A percentile compares a stretch with the other conserved stretches of the same genome.
phyloP scores from a whole-genome alignment of 768 basidiomycete species.

The Rubroboletus pulcherrimus region DNA sequence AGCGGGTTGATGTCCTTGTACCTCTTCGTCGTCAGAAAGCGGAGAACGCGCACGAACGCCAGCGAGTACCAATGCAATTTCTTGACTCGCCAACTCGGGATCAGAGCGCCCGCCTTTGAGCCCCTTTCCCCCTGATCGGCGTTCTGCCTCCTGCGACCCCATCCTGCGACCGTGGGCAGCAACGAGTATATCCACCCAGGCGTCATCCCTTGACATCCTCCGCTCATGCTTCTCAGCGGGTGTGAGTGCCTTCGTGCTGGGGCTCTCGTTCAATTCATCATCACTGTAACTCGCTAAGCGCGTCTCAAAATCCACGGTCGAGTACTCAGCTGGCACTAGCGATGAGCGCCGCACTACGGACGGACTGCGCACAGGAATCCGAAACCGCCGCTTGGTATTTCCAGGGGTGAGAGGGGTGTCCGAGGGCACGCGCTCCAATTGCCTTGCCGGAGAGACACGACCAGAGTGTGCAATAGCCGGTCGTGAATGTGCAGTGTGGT shows the following conservation, averaged over 20 bases:
- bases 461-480: slow-evolving; percentile 23
- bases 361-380: slow-evolving; percentile 57
- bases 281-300: slow-evolving; percentile 63
- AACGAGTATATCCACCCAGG: slow-evolving; percentile 87
- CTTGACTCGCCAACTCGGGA: slow-evolving; percentile 69
- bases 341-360: slow-evolving; percentile 45
- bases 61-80: slow-evolving; percentile 70
- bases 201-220: slow-evolving; percentile 57
- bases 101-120: slow-evolving; percentile 44
- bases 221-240: slow-evolving; percentile 40
- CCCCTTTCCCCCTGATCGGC: slow-evolving; percentile 24
- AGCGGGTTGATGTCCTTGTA: slow-evolving; percentile 21
- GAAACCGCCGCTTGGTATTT: slow-evolving; percentile 49
- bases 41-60: slow-evolving; percentile 40
- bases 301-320: slow-evolving; percentile 80
- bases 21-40: slow-evolving; percentile 41
- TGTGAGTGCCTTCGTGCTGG: slow-evolving; percentile 37
- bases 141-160: slow-evolving; percentile 52
- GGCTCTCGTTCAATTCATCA: slow-evolving; percentile 41
- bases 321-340: slow-evolving; percentile 70
- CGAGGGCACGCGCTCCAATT: slow-evolving; percentile 25
- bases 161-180: slow-evolving; percentile 51
- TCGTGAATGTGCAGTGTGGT: slow-evolving; percentile 26
- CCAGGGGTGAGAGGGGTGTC: slow-evolving; percentile 28
- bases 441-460: slow-evolving; percentile 15